Base-by-base conservation (phyloP, 306 rosid genomes). In the Albizia julibrissin region DNA sequence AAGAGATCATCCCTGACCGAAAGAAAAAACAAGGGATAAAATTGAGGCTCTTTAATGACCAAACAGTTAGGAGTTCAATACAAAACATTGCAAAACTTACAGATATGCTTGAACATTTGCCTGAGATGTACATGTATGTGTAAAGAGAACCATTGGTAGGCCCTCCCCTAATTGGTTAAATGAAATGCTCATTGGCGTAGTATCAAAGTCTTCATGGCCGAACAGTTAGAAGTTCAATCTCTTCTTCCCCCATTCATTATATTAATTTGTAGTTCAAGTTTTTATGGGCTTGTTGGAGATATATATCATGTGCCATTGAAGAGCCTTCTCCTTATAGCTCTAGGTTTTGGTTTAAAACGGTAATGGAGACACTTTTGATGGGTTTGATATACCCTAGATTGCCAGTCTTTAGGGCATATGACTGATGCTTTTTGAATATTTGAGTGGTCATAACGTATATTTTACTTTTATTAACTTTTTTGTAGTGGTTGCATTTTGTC, bases 401-500 rank as follows among this genome's bases (percentile, higher is more conserved):
- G 15, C 26, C 22, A 43, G 37, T 43, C 58, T 5, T 71, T 14
- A 61, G 6, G 72, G 64, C 44, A 65, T 77, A 40, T 69, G 58
- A 47, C 67, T 75, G 67, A 65, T 46, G 56, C 74, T 59, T 74
- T 74, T 19, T 56, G 49, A 43, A 37, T 33, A 74, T 50, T 79
- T 79, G 54, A 74, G 22, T 47, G 71, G 56, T 40, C 50, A 26
- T 79, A 81, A 69, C 65, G 44, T 65, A n/a, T 54, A 47, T 69
- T 84, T 58, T 40, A 1, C 6, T 37, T 37, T 37, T 37, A 37
- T 37, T 37, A 37, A 37, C 77, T 64, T 64, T 81, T 87, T 66
- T 87, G 88, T 72, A 96, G 99, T 93, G 99, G 88, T 96, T 33
- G 98, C 98, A 71, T 85, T 93, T 52, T 96, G 98, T 86, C 99